Evolutionary conservation across 2,329 filamentous ascomycete species (phyloP).

Genomic region (Epichloe gansuensis): DNA sequence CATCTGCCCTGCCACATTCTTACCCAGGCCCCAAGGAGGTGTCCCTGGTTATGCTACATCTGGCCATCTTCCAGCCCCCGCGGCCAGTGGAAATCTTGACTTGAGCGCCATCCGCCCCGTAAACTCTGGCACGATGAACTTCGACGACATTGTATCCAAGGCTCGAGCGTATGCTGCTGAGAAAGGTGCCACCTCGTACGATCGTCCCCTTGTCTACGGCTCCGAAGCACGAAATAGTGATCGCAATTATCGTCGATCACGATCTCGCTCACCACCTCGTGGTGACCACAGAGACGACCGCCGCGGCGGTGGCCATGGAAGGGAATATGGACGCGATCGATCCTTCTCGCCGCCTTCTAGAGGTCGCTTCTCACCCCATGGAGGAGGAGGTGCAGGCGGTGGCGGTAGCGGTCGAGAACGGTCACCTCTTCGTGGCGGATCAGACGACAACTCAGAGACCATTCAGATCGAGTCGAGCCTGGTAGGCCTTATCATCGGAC

Average conservation of each 20-base stretch:
- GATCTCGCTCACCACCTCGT: slow-evolving; percentile 64
- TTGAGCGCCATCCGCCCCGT: slow-evolving; percentile 68
- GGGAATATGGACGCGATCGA: slow-evolving; percentile 47
- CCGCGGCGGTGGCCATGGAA: slow-evolving; percentile 45
- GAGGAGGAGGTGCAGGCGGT: slow-evolving; percentile 23
- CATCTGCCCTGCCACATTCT: slow-evolving; percentile 20
- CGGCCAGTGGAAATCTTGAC: slow-evolving; percentile 65
- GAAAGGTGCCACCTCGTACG: slow-evolving; percentile 56
- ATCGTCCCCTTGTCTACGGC: slow-evolving; percentile 38
- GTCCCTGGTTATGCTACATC: slow-evolving; percentile 25
- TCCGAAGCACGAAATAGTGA: slow-evolving; percentile 23
- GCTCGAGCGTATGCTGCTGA: slow-evolving; percentile 72
- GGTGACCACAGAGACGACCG: slow-evolving; percentile 71
- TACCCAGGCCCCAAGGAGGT: slow-evolving; percentile 25
- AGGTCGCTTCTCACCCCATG: slow-evolving; percentile 49
- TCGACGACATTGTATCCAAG: slow-evolving; percentile 74
- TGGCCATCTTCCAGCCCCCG: slow-evolving; percentile 52
- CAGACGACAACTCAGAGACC: slow-evolving; percentile 63
- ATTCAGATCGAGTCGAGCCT: slow-evolving; percentile 79
- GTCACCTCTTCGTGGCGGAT: slow-evolving; percentile 39
- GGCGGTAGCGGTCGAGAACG: slow-evolving; percentile 42
- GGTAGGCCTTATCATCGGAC: slow-evolving; percentile 81
- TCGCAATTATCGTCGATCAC: slow-evolving; percentile 49
- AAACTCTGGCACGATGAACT: slow-evolving; percentile 69
- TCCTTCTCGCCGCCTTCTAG: slow-evolving; percentile 57